These are phyloP conservation scores for Clavispora asparagi DNA, from an alignment of 805 yeast genomes.

Conservation along the genomic window DNA sequence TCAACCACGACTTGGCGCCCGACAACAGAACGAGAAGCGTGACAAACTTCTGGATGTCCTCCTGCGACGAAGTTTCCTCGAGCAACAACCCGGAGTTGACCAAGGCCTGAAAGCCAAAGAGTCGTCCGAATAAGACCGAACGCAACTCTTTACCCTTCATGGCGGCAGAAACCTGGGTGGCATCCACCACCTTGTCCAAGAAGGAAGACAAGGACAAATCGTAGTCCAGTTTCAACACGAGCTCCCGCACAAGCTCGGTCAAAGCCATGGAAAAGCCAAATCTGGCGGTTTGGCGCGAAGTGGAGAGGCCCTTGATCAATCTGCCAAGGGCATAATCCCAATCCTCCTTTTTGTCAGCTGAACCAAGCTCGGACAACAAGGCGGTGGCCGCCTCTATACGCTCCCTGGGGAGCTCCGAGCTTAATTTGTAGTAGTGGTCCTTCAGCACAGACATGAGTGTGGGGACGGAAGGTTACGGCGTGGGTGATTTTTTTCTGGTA, in stretches of 20 bases:
- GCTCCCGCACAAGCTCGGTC: conserved; percentile 52
- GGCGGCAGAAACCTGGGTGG: conserved; percentile 26
- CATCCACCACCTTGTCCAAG: conserved; percentile 36
- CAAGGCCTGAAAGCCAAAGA: conserved; percentile 79
- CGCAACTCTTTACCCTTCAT: conserved; percentile 81
- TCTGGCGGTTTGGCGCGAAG: conserved; percentile 79
- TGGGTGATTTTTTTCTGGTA: not conserved
- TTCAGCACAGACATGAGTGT: conserved; percentile 47
- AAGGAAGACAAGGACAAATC: conserved; percentile 29
- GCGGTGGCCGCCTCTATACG: conserved; percentile 67
- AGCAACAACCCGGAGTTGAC: conserved; percentile 40
- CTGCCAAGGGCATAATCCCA: conserved; percentile 81
- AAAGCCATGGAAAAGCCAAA: conserved; percentile 86
- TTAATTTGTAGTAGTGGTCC: conserved; percentile 73
- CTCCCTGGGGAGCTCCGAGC: conserved; percentile 70
- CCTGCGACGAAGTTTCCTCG: conserved; percentile 11
- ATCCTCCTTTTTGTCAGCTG: conserved; percentile 44
- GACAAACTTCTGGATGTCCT: conserved; percentile 37
- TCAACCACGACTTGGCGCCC: conserved; percentile 69
- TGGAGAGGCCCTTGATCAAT: conserved; percentile 73
- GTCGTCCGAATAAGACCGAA: conserved; percentile 70
- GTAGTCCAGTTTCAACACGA: conserved; percentile 25
- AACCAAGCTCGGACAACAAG: conserved; percentile 55
- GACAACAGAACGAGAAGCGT: conserved; percentile 53
- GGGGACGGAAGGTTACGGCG: not conserved